Base-by-base conservation (phyloP, 2,329 filamentous ascomycete species). In the Venturia asperata region DNA sequence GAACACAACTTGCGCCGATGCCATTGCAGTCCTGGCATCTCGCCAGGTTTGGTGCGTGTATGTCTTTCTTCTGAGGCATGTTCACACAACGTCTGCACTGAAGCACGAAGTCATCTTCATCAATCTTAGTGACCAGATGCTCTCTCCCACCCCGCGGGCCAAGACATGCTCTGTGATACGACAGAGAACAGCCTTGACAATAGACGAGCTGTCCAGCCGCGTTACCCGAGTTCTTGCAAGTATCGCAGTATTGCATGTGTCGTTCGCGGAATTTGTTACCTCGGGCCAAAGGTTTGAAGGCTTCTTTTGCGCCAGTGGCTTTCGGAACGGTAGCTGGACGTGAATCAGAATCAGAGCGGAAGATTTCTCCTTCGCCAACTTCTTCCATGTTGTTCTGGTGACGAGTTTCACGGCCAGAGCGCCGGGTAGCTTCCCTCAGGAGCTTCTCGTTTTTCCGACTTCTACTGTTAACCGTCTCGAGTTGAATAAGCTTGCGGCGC, bases 71-170 rank as follows among this genome's bases (percentile, higher is more conserved):
- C 67, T 80, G 79, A 58, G 86, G 82, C 24, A 82, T 72, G 3
- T 87, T 87, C 67, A 97, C 83, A 73, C 94, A 99, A 65, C 87
- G 89, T 69, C 87, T 88, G 77, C 94, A 99, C 73, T 99, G 94
- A 47, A 99, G 78, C 19, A 99, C 87, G 70, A 96, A 97, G 45
- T 88, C 77, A 1, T 88, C 85, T 0, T 88, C 80, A 1, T 81
- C 87, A 63, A 97, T 77, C 74, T 97, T 99, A 30, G 92, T 97
- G 11, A 91, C 91, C 43, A 94, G 78, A 74, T 97, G 94, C n/a
- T 96, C 91, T 67, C 94, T 84, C 15, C 75, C 79, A 63, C 83
- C 84, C 62, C 94, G 85, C 61, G 82, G 80, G 0, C 93, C 92
- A 37, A 99, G 81, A 72, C 94, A 99, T 49, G 78, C 78, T 74